Conservation (phyloP, 352 stramenopile genomes). For the Globisporangium solare region DNA sequence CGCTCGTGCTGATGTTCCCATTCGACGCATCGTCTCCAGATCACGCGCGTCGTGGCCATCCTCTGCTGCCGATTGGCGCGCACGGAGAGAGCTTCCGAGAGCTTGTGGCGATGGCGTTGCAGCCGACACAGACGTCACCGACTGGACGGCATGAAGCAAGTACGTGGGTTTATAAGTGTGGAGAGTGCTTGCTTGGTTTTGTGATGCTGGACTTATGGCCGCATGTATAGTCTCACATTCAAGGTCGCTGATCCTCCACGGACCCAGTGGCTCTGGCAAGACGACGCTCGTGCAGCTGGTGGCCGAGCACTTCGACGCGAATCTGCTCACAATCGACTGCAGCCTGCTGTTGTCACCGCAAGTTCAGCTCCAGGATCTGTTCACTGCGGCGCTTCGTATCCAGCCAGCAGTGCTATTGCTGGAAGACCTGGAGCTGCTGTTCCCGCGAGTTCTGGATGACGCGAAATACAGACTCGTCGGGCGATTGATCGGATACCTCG, state of each 20-base stretch:
- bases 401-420: slow-evolving; percentile 66
- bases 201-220: too few relatives aligned
- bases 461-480: slow-evolving; percentile 69
- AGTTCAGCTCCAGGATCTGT: slow-evolving; percentile 53
- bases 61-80: slow-evolving; percentile 27
- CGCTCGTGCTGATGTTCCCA: slow-evolving; percentile 54
- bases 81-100: slow-evolving; percentile 38
- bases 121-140: background rate
- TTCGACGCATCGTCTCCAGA: slow-evolving; percentile 13
- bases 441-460: slow-evolving; percentile 62
- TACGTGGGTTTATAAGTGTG: background rate
- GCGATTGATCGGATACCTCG: slow-evolving; percentile 47
- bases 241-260: slow-evolving; percentile 58
- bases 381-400: slow-evolving; percentile 63
- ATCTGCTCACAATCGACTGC: slow-evolving; percentile 60
- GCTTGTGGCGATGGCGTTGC: slow-evolving; percentile 35
- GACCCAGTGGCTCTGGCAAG: slow-evolving; percentile 65
- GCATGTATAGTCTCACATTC: slow-evolving; percentile 14
- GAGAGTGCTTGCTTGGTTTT: too few relatives aligned
- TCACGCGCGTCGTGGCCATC: background rate
- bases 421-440: slow-evolving; percentile 75
- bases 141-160: slow-evolving; percentile 8
- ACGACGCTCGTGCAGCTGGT: slow-evolving; percentile 58
- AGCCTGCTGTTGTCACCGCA: slow-evolving; percentile 50
- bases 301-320: slow-evolving; percentile 38